Evolutionary conservation across 257 asterid species (phyloP).

Genomic region (Nicotiana sylvestris): DNA sequence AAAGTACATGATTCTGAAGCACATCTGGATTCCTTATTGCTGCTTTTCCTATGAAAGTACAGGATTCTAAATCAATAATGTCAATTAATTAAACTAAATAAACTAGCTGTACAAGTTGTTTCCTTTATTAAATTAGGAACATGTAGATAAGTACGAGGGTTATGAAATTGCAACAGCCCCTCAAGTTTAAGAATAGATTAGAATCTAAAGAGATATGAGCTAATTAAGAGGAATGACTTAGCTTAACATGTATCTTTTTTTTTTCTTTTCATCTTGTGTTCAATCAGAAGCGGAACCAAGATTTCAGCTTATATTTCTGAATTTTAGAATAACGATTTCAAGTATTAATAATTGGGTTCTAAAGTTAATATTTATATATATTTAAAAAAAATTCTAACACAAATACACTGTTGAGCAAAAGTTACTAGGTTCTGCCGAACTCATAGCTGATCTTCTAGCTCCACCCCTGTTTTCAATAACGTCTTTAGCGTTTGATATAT

Average conservation of each 20-base stretch:
- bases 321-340: too few relatives aligned
- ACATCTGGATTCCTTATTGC: background rate
- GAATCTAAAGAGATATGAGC: background rate
- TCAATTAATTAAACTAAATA: background rate
- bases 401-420: too few relatives aligned
- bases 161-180: background rate
- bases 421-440: too few relatives aligned
- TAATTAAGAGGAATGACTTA: background rate
- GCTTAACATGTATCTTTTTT: background rate
- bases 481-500: too few relatives aligned
- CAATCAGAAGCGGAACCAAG: too few relatives aligned
- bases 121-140: background rate
- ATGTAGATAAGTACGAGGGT: background rate
- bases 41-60: background rate
- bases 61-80: background rate
- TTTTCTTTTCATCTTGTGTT: too few relatives aligned
- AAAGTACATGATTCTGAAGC: background rate
- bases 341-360: too few relatives aligned
- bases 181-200: background rate
- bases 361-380: too few relatives aligned
- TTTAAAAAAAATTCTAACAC: too few relatives aligned
- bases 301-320: too few relatives aligned
- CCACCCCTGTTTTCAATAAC: too few relatives aligned
- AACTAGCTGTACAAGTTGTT: background rate
- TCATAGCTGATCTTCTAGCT: too few relatives aligned